Evolutionary conservation across 2,329 filamentous ascomycete species (phyloP), one percentile per base, ranked within the genome.

Genomic region (Aplosporella prunicola): DNA sequence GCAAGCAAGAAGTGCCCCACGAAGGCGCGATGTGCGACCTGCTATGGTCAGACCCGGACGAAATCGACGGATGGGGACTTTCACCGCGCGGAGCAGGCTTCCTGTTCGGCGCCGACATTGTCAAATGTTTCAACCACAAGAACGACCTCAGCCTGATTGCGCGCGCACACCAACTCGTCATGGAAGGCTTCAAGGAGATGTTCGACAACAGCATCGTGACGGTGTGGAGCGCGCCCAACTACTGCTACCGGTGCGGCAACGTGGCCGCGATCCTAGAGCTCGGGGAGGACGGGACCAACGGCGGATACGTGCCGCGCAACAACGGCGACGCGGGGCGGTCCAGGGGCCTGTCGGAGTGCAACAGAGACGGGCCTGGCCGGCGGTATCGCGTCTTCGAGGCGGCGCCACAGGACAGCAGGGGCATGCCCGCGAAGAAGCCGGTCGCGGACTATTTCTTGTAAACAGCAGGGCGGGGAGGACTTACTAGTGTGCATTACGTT

Each of bases 171-270:
- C 91, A 98, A 60, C 77, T 98, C 15, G 91, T 98, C 46, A 98
- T 96, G 91, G 91, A 98, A 59, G 91, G 91, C 0, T 98, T 95
- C 62, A 96, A 96, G 64, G 91, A 96, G 59, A 96, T 96, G 88
- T 98, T 96, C 54, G 86, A 94, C 56, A 82, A 96, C 61, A 76
- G 82, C 11, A 66, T 98, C 24, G 94, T 86, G 59, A 98, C 91
- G 1, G 91, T 98, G 5, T 98, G 91, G 91, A 95, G 87, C 57
- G 60, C 60, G 14, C 60, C 60, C 9, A 63, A 93, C 53, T 93
- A 93, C 63, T 93, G 85, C 63, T 94, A 94, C 60, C 73, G 88
- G 23, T 98, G 91, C 63, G 91, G 67, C 15, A 70, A 70, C 38
- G 67, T 98, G 9, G 91, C 91, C 1, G 89, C 91, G 0, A 88